phyloP scores from a whole-genome alignment of 805 yeast genomes.

The Suhomyces tanzawaensis region DNA sequence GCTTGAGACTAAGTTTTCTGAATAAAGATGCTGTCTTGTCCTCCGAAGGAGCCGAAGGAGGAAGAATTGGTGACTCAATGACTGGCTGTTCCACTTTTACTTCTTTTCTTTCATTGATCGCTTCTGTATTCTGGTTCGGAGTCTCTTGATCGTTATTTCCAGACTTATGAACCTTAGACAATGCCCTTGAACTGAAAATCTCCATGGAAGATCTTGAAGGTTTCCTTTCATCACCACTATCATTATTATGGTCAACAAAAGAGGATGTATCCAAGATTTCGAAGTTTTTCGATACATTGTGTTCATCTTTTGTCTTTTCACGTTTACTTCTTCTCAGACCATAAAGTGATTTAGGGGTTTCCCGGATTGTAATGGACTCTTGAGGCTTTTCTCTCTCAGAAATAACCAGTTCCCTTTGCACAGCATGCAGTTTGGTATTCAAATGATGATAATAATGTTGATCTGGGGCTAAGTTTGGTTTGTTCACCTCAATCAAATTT shows the following conservation, averaged over 20 bases:
- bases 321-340: not conserved
- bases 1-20: constrained; percentile 33
- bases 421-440: not conserved
- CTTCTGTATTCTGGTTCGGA: not conserved
- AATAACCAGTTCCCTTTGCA: constrained; percentile 1
- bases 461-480: constrained; percentile 13
- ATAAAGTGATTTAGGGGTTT: not conserved
- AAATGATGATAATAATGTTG: constrained; percentile 1
- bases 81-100: not conserved
- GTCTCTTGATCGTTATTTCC: not conserved
- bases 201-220: constrained; percentile 28
- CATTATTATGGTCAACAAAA: constrained; percentile 11
- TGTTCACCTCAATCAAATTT: constrained; percentile 10
- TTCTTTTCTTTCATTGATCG: not conserved
- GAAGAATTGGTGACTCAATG: not conserved
- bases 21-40: constrained; percentile 12
- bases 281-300: constrained; percentile 14
- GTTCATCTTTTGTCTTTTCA: constrained; percentile 1
- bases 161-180: constrained; percentile 7
- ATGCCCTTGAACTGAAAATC: constrained; percentile 27
- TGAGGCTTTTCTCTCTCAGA: not conserved
- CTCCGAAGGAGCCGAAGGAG: constrained; percentile 1
- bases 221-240: constrained; percentile 8
- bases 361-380: constrained; percentile 1
- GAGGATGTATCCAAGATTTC: constrained; percentile 24